A percentile compares a stretch with the other conserved stretches of the same genome.
phyloP scores from a whole-genome alignment of 352 stramenopile genomes.

The Phytopythium sindhum region DNA sequence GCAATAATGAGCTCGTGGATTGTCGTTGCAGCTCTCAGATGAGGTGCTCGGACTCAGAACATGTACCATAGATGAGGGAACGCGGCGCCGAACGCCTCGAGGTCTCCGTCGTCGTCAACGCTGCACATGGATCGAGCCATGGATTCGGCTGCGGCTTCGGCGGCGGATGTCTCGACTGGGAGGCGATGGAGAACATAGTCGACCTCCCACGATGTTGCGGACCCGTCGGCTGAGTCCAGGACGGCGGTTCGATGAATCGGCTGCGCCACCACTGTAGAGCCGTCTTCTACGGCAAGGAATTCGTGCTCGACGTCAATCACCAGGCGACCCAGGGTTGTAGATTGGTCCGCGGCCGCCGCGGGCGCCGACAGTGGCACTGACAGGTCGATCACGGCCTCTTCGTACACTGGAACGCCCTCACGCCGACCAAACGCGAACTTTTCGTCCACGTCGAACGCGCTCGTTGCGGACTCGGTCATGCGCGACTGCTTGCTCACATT shows the following conservation, averaged over 20 bases:
- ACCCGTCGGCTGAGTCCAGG: slow-evolving; percentile 13
- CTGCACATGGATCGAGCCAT: slow-evolving; percentile 27
- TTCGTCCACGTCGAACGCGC: slow-evolving; percentile 32
- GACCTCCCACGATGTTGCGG: slow-evolving; percentile 22
- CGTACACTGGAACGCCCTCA: slow-evolving; percentile 23
- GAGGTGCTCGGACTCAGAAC: slow-evolving; percentile 15
- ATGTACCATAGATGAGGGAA: slow-evolving; percentile 53
- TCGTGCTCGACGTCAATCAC: slow-evolving; percentile 29
- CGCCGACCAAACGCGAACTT: slow-evolving; percentile 43
- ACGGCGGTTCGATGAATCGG: slow-evolving; percentile 23
- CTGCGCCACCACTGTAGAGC: slow-evolving; percentile 4
- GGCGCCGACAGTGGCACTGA: slow-evolving; percentile 3
- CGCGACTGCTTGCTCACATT: slow-evolving; percentile 23
- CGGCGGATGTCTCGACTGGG: slow-evolving; percentile 24
- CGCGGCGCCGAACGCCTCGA: slow-evolving; percentile 38
- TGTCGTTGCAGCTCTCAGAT: neutral
- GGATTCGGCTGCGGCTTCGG: slow-evolving; percentile 18
- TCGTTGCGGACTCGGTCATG: slow-evolving; percentile 12
- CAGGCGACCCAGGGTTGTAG: slow-evolving; percentile 19
- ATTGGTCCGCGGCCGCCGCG: neutral
- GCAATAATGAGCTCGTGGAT: neutral
- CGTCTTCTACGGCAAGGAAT: slow-evolving; percentile 9
- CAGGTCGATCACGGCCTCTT: slow-evolving; percentile 34
- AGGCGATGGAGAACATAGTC: slow-evolving; percentile 45
- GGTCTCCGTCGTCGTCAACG: slow-evolving; percentile 47